phyloP scores from a whole-genome alignment of 495 filamentous ascomycete genomes.

The Aspergillus taichungensis region DNA sequence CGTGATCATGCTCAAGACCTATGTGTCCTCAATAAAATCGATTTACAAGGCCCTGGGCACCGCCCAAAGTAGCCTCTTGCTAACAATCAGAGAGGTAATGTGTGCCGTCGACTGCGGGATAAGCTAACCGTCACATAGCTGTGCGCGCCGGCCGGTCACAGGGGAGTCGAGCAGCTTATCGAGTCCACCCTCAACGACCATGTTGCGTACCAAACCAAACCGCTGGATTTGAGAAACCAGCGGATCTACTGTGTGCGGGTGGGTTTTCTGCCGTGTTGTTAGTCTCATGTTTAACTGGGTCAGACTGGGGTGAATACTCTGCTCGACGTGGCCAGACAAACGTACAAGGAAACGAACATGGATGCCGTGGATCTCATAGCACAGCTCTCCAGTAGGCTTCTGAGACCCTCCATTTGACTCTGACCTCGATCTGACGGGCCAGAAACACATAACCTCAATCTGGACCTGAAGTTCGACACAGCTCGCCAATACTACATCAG shows the following conservation, averaged over 20 bases:
- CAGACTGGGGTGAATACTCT: conserved; percentile 79
- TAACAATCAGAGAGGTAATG: conserved; percentile 52
- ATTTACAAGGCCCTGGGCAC: conserved; percentile 60
- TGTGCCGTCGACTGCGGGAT: background rate
- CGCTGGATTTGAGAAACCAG: conserved; percentile 85
- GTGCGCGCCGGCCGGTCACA: conserved; percentile 54
- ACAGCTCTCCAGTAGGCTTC: conserved; percentile 47
- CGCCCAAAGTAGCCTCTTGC: conserved; percentile 56
- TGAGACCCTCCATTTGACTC: background rate
- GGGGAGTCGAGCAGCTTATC: conserved; percentile 55
- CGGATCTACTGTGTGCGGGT: conserved; percentile 88
- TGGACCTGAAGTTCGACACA: conserved; percentile 68
- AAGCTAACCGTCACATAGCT: conserved; percentile 28
- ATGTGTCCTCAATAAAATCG: conserved; percentile 55
- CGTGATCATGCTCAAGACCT: conserved; percentile 79
- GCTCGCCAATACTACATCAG: conserved; percentile 73
- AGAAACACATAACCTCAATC: conserved; percentile 50
- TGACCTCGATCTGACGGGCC: conserved; percentile 10
- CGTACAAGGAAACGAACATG: conserved; percentile 74
- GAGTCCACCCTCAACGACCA: conserved; percentile 69
- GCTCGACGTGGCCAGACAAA: conserved; percentile 77
- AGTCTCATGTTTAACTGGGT: conserved; percentile 6
- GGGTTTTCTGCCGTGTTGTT: background rate
- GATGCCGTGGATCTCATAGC: conserved; percentile 65
- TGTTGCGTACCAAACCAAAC: conserved; percentile 65